A percentile compares a stretch with the other conserved stretches of the same genome.
Conservation (phyloP, 2,329 filamentous ascomycete genomes). For the Xenoacremonium recifei region DNA sequence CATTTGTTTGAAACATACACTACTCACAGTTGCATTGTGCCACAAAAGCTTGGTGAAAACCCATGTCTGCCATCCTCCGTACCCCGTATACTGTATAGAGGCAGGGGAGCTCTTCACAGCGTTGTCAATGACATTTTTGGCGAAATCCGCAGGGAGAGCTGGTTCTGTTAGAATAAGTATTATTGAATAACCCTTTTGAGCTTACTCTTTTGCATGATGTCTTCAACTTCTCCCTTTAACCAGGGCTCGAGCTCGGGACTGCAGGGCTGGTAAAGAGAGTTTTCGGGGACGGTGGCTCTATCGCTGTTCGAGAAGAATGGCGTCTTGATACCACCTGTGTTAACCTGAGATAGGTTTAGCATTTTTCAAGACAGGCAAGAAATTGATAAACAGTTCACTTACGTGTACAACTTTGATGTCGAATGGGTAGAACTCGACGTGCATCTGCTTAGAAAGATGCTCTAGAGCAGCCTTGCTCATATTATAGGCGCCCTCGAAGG, state of each 20-base stretch:
- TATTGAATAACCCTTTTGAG: too few relatives aligned
- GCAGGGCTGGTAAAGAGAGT: slow-evolving; percentile 17
- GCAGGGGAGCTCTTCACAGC: slow-evolving; percentile 9
- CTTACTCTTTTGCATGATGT: slow-evolving; percentile 11
- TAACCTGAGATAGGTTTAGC: slow-evolving; percentile 12
- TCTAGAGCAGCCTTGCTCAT: slow-evolving; percentile 42
- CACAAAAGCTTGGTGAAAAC: slow-evolving; percentile 16
- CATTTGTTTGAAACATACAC: too few relatives aligned
- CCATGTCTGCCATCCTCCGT: slow-evolving; percentile 14
- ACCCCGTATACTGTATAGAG: slow-evolving; percentile 11
- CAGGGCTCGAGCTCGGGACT: slow-evolving; percentile 12
- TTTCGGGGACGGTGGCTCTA: slow-evolving; percentile 38
- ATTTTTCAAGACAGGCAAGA: too few relatives aligned
- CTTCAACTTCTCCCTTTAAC: slow-evolving; percentile 12
- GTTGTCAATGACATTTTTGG: slow-evolving; percentile 18
- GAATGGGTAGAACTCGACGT: slow-evolving; percentile 37
- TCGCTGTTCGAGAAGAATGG: slow-evolving; percentile 37
- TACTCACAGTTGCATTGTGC: slow-evolving; percentile 12
- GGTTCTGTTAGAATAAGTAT: slow-evolving; percentile 2
- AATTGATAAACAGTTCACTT: background rate
- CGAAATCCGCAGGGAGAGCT: slow-evolving; percentile 18
- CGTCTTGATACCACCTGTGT: slow-evolving; percentile 31
- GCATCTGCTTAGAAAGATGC: slow-evolving; percentile 37
- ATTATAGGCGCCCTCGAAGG: slow-evolving; percentile 39
- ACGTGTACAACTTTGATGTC: slow-evolving; percentile 32